Evolutionary conservation across 192 early-diverging fungal genomes (phyloP).

Genomic region (Linnemannia exigua): DNA sequence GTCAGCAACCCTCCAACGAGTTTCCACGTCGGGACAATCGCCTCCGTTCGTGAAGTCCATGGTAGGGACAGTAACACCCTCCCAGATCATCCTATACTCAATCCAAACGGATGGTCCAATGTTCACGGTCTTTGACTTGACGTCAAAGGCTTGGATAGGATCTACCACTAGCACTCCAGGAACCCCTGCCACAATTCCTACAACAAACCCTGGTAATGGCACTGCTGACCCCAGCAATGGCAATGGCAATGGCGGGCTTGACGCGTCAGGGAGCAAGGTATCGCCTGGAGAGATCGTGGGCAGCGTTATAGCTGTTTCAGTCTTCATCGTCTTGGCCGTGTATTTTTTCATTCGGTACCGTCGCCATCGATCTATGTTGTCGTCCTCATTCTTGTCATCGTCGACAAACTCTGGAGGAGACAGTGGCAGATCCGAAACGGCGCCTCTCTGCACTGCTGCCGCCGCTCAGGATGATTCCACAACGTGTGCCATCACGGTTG

Average conservation of each 20-base stretch:
- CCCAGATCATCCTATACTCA: not conserved
- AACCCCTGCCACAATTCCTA: not conserved
- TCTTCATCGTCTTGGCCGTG: not conserved
- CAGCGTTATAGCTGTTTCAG: not conserved
- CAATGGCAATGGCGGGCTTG: not conserved
- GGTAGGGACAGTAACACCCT: not conserved
- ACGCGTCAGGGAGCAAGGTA: not conserved
- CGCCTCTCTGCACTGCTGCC: not conserved
- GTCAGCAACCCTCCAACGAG: not conserved
- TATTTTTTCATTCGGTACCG: not conserved
- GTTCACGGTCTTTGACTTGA: not conserved
- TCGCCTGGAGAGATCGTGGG: not conserved
- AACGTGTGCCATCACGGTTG: not conserved
- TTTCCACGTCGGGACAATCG: not conserved
- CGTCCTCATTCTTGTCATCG: not conserved
- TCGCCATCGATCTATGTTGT: not conserved
- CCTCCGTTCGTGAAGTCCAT: not conserved
- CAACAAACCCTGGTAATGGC: not conserved
- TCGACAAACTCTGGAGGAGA: not conserved
- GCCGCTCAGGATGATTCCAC: not conserved
- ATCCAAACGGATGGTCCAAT: not conserved
- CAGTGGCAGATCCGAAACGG: not conserved
- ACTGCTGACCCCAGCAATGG: not conserved
- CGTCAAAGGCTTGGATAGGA: not conserved
- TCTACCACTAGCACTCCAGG: not conserved